Evolutionary conservation across 805 yeast species (phyloP), one percentile per base, ranked within the genome.

Genomic region (Saccharomycopsis schoenii): DNA sequence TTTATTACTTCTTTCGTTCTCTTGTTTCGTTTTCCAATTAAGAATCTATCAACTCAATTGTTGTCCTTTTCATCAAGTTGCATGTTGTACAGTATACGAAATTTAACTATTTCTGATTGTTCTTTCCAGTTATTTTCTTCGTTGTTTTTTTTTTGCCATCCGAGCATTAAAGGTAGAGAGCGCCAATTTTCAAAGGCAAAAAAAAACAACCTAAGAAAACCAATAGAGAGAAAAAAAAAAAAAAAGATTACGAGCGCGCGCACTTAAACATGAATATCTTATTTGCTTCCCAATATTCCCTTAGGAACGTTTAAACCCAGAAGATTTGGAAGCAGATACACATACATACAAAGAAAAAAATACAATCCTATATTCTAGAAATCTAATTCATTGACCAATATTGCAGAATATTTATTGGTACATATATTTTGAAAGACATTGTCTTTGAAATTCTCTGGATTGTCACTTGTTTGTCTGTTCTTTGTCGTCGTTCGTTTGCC

Each of bases 61-160:
- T 29, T 29, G 6, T 29, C 3, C 34, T 29, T 29, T 29, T 29
- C 6, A 29, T 29, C 34, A 29, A 29, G 34, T 6, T 29, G 3
- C 34, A 29, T 3, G 34, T 29, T 29, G n/a, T 29, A 6, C 34
- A 29, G 6, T 29, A 29, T 29, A 29, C 34, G 6, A 4, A 24
- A 19, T 47, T 21, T 29, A n/a, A 5, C 14, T 2, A 12, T 17
- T 12, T 51, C 25, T 11, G 11, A 29, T 29, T 29, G 37, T 8
- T 29, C 36, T 36, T 43, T 58, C 58, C 17, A 54, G 41, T 12
- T 37, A 9, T 29, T 58, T 58, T 25, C 54, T 40, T 43, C 54
- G 24, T 4, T 50, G 61, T 17, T 47, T 47, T 47, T 47, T 47
- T 29, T 29, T 29, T 29, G 52, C 52, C 52, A 47, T 47, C 52